phyloP scores from a whole-genome alignment of 2,329 filamentous ascomycete genomes.

The Trichoderma atrobrunneum region DNA sequence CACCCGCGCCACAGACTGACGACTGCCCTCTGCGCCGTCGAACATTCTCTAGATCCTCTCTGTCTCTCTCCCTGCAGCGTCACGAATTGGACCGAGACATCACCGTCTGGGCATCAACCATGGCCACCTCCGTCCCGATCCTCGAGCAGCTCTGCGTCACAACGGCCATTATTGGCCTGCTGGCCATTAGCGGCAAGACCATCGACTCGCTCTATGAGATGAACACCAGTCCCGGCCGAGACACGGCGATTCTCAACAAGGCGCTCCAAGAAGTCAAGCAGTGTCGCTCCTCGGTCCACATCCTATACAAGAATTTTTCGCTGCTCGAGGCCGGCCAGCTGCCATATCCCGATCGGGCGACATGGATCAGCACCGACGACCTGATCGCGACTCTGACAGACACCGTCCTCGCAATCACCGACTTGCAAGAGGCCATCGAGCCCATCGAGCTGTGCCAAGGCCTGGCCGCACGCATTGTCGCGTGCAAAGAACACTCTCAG shows the following conservation, averaged over 20 bases:
- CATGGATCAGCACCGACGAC: slow-evolving; percentile 37
- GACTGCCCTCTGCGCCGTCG: not conserved
- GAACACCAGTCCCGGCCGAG: slow-evolving; percentile 30
- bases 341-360: slow-evolving; percentile 35
- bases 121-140: not conserved
- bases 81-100: not conserved
- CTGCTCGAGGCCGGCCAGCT: slow-evolving; percentile 34
- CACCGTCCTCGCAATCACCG: slow-evolving; percentile 36
- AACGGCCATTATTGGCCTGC: slow-evolving; percentile 38
- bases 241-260: slow-evolving; percentile 30
- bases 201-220: slow-evolving; percentile 37
- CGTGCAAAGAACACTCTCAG: not conserved
- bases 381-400: slow-evolving; percentile 38
- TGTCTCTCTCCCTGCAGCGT: not conserved
- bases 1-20: not conserved
- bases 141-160: slow-evolving; percentile 34
- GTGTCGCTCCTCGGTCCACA: slow-evolving; percentile 37
- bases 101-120: not conserved
- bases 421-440: slow-evolving; percentile 32
- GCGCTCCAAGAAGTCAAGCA: slow-evolving; percentile 38
- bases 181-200: slow-evolving; percentile 35
- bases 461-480: slow-evolving; percentile 14
- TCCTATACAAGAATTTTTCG: slow-evolving; percentile 36
- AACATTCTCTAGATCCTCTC: not conserved
- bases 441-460: slow-evolving; percentile 17